These are phyloP conservation scores for Lyophyllum decastes DNA, from an alignment of 768 basidiomycete genomes.

Conservation along the genomic window DNA sequence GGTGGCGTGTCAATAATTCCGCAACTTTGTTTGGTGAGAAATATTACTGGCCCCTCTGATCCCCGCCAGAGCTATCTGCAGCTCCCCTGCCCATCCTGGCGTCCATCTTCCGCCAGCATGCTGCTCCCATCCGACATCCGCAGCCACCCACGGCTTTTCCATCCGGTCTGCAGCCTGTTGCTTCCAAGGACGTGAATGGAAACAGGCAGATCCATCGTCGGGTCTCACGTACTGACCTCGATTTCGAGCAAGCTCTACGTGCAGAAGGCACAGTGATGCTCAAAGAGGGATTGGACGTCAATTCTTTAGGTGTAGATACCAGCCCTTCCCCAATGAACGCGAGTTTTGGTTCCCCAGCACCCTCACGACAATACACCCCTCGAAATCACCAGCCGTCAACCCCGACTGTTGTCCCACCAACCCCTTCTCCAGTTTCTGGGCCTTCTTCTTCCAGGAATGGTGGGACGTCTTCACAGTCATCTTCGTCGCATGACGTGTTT, in stretches of 20 bases:
- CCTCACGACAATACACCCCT: slow-evolving; percentile 34
- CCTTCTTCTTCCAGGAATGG: slow-evolving; percentile 32
- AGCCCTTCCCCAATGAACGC: slow-evolving; percentile 40
- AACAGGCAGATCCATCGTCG: slow-evolving; percentile 47
- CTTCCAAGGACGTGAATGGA: slow-evolving; percentile 47
- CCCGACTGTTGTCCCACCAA: slow-evolving; percentile 66
- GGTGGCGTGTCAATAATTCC: slow-evolving; percentile 12
- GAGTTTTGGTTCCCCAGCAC: slow-evolving; percentile 43
- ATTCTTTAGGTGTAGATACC: slow-evolving; percentile 57
- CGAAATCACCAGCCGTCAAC: slow-evolving; percentile 52
- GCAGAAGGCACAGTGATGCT: slow-evolving; percentile 68
- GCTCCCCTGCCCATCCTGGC: slow-evolving; percentile 53
- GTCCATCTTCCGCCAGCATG: slow-evolving; percentile 60
- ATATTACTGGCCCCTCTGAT: background rate
- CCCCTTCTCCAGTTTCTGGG: slow-evolving; percentile 51
- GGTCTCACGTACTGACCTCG: slow-evolving; percentile 72
- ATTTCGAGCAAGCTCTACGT: slow-evolving; percentile 78
- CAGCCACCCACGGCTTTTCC: slow-evolving; percentile 49
- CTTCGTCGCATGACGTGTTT: slow-evolving; percentile 59
- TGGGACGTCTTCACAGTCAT: slow-evolving; percentile 44
- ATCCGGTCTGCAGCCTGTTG: slow-evolving; percentile 56
- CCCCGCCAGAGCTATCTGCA: slow-evolving; percentile 1
- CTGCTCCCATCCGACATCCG: slow-evolving; percentile 37
- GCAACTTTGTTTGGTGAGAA: slow-evolving; percentile 8
- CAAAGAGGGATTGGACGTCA: slow-evolving; percentile 72